Base-by-base conservation (phyloP, 2,329 filamentous ascomycete genomes). In the Atkinsonella texensis region DNA sequence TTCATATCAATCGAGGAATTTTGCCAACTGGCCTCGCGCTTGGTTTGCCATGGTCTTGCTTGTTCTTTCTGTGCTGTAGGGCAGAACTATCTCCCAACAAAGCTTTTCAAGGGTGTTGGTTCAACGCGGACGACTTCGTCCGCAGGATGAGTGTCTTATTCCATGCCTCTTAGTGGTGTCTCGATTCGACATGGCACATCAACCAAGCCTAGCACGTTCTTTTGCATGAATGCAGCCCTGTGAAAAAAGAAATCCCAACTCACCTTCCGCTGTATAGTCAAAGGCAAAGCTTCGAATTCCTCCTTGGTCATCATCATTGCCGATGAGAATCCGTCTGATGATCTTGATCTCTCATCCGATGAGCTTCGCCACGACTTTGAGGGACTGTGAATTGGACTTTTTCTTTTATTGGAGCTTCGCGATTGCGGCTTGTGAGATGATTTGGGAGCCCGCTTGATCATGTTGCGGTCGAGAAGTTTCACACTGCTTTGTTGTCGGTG, bases 231-330 rank as follows among this genome's bases (percentile, higher is more conserved):
- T 35, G 9, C 10, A 35, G 15, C 44, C 9, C 33, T 23, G 28
- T 28, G 32, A 7, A 15, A 45, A 13, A 23, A 23, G 20, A 8
- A 47, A 11, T 32, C 39, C 17, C 15, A 39, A 69, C 76, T 70
- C 66, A 81, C 77, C 69, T 81, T 81, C 64, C 77, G 70, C 59
- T 75, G 70, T 50, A 81, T 70, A 15, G 75, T 75, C 23, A 73
- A 74, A 18, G 77, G 77, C 11, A 80, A 65, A 41, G 72, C 70
- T 56, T 78, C 73, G 53, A 77, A 78, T 49, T 70, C 67, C 33
- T 67, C 61, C 54, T 57, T 67, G 1, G 69, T 69, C 56, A 69
- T 66, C 20, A 54, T 56, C 46, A 55, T 58, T 32, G 63, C 61
- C 40, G 62, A 60, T 47, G 61, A 55, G n/a, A 54, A 55, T 49